Evolutionary conservation across 441 rosid genomes (phyloP), one percentile per base, ranked within the genome.

Genomic region (Euphorbia corollata): DNA sequence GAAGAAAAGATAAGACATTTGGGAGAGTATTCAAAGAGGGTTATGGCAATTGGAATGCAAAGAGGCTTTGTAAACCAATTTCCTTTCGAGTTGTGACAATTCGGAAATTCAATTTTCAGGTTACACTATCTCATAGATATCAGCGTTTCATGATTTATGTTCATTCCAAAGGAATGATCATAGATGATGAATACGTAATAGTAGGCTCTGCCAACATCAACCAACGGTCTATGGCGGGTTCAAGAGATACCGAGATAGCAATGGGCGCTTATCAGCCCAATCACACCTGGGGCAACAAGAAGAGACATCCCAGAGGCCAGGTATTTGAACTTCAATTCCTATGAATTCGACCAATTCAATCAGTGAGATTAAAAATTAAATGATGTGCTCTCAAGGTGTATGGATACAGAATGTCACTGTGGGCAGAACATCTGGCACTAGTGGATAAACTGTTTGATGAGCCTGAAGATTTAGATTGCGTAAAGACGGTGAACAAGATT

Each of bases 141-240:
- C 82, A 74, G 57, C 80, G 96, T 18, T 91, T 91, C 73, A 91
- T 91, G 98, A 83, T 89, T 24, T 91, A 89, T 41, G 92, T 87
- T 16, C 94, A 91, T 41, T 83, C 96, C 1, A 91, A 89, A 74
- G 97, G 96, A 78, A 87, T 91, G 96, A 69, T 91, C 50, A 84
- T 86, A 12, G 98, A 91, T 55, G 98, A 91, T 15, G 98, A 87
- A 70, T 87, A 87, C 55, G 83, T 89, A 34, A 76, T 91, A 66
- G 36, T 89, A 69, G 97, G 97, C 16, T 91, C 97, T 5, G 96
- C 94, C 51, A 91, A 91, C 73, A 87, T 91, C 61, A 91, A 91
- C 72, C 87, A 91, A 68, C 83, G 97, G 48, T 89, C 96, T 23
- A 57, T 91, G 88, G 92, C 94, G 15, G 96, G 97, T 45, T 81